These are phyloP conservation scores for Penicillium cosmopolitanum DNA, from an alignment of 495 filamentous ascomycete genomes.

Conservation along the genomic window DNA sequence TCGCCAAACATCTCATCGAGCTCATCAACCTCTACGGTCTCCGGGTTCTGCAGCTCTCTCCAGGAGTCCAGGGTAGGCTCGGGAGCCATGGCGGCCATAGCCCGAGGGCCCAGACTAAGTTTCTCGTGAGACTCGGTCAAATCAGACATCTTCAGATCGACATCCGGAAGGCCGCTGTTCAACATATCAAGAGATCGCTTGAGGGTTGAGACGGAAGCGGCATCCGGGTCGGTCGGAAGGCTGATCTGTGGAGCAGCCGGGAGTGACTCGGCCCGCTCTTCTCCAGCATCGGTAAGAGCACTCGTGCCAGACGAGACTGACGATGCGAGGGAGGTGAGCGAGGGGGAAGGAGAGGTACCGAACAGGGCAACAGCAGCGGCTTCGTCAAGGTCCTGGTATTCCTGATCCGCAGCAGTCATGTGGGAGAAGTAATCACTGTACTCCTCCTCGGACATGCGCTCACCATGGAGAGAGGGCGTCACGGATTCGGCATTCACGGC, in stretches of 20 bases:
- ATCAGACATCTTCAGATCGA: constrained; percentile 52
- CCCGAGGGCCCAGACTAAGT: constrained; percentile 43
- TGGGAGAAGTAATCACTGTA: constrained; percentile 50
- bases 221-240: constrained; percentile 36
- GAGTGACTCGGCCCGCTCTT: constrained; percentile 26
- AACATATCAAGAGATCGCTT: constrained; percentile 52
- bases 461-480: constrained; percentile 35
- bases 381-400: constrained; percentile 38
- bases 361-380: constrained; percentile 44
- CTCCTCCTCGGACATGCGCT: constrained; percentile 42
- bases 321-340: constrained; percentile 49
- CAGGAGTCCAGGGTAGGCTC: constrained; percentile 47
- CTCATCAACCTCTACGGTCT: constrained; percentile 89
- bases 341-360: constrained; percentile 51
- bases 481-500: constrained; percentile 42
- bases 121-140: constrained; percentile 47
- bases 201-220: constrained; percentile 39
- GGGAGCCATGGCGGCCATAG: constrained; percentile 47
- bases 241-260: constrained; percentile 39
- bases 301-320: constrained; percentile 56
- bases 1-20: constrained; percentile 81
- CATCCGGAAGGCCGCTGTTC: constrained; percentile 45
- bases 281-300: constrained; percentile 34
- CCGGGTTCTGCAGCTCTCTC: constrained; percentile 77
- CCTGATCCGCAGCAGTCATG: constrained; percentile 28